Conservation (phyloP, 106 monocot species). For the Platanthera zijinensis region DNA sequence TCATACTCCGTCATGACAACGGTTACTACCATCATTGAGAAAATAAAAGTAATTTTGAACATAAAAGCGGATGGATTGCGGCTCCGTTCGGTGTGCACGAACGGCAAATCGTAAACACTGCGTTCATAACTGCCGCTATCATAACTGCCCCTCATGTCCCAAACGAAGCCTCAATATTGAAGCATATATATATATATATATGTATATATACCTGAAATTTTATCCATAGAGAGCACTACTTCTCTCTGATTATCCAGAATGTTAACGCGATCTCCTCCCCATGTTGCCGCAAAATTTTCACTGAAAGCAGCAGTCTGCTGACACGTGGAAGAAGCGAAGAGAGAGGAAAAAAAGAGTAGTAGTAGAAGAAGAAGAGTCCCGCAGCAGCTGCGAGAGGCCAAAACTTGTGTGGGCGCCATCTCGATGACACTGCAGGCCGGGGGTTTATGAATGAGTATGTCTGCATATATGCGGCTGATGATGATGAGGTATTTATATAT, state of each 20-base stretch:
- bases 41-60: too few species aligned
- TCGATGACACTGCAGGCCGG: too few species aligned
- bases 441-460: neutral
- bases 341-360: neutral
- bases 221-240: slow-evolving; percentile 38
- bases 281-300: slow-evolving; percentile 23
- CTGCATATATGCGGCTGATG: neutral
- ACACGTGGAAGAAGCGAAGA: neutral
- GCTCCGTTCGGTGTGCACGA: too few species aligned
- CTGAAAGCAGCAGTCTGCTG: neutral
- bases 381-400: neutral
- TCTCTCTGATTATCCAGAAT: slow-evolving; percentile 19
- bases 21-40: too few species aligned
- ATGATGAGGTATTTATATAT: neutral
- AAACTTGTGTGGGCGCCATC: neutral
- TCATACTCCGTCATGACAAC: too few species aligned
- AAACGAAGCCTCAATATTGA: too few species aligned
- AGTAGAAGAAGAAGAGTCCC: neutral
- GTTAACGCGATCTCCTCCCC: slow-evolving; percentile 26
- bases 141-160: too few species aligned
- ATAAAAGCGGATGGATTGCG: too few species aligned
- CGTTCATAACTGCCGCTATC: too few species aligned
- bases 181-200: neutral
- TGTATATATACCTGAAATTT: slow-evolving; percentile 24
- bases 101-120: too few species aligned